Percentiles rank a stretch among this genome's conserved stretches.
Conservation (phyloP, 1,284 basidiomycete species). For the Apiotrichum brassicae region DNA sequence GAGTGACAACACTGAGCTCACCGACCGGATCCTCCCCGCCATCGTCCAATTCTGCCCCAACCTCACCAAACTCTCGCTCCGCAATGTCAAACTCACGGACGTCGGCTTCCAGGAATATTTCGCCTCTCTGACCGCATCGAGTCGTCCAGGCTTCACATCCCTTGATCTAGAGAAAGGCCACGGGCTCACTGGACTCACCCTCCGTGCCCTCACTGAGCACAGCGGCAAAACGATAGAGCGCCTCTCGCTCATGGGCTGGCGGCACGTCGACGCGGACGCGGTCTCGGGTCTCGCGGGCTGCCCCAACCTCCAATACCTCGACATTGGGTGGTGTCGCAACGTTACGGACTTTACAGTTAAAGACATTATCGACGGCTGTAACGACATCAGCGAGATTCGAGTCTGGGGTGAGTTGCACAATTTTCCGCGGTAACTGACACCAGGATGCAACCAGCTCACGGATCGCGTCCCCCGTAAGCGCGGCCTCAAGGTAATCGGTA, state of each 20-base stretch:
- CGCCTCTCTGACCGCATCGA: constrained; percentile 37
- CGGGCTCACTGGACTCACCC: constrained; percentile 55
- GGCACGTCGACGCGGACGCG: constrained; percentile 55
- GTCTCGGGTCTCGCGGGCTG: constrained; percentile 55
- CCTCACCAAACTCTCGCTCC: constrained; percentile 58
- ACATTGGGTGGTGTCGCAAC: constrained; percentile 80
- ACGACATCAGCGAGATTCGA: constrained; percentile 27
- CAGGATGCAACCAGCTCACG: constrained; percentile 45
- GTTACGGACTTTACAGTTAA: constrained; percentile 79
- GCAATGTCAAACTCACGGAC: constrained; percentile 61
- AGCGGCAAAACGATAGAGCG: constrained; percentile 59
- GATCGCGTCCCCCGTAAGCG: constrained; percentile 44
- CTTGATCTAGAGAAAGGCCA: constrained; percentile 59
- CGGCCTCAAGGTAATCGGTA: constrained; percentile 45
- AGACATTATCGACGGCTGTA: constrained; percentile 56
- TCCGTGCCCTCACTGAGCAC: constrained; percentile 63
- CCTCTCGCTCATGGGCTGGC: constrained; percentile 74
- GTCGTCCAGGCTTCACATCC: constrained; percentile 45
- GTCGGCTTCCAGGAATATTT: constrained; percentile 66
- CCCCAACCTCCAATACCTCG: constrained; percentile 57
- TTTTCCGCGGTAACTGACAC: not conserved
- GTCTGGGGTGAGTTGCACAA: constrained; percentile 45
- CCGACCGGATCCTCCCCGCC: constrained; percentile 56
- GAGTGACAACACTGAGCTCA: constrained; percentile 57
- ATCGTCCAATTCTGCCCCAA: constrained; percentile 54